A percentile compares a stretch with the other conserved stretches of the same genome.
Conservation (phyloP, 345 rosid genomes). For the Firmiana major region DNA sequence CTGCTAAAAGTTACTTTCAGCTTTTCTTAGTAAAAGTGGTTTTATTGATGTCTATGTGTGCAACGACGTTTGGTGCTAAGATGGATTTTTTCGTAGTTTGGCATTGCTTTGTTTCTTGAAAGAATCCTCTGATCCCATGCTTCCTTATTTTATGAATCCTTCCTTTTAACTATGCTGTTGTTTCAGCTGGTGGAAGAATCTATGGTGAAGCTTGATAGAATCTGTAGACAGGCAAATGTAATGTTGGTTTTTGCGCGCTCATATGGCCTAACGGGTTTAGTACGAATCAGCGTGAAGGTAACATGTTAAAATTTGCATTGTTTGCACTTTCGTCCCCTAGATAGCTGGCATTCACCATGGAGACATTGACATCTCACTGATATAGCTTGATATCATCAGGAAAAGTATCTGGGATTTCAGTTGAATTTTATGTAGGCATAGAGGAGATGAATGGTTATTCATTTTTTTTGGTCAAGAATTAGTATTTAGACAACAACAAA, state of each 20-base stretch:
- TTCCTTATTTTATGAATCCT: neutral
- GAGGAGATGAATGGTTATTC: neutral
- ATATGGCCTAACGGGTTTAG: conserved; percentile 89
- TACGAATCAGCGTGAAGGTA: conserved; percentile 89
- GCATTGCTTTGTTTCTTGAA: neutral
- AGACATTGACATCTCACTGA: neutral
- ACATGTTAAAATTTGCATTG: neutral
- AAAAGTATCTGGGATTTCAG: neutral
- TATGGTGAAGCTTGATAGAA: conserved; percentile 80
- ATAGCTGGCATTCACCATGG: neutral
- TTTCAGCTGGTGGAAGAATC: conserved; percentile 82
- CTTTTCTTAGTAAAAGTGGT: neutral
- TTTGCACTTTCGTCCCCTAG: neutral
- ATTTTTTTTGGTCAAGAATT: too few species aligned
- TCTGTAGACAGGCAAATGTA: conserved; percentile 81
- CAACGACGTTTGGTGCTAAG: neutral
- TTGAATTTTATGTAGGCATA: neutral
- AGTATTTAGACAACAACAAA: neutral
- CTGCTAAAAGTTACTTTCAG: neutral
- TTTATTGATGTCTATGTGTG: neutral
- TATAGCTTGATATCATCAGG: neutral
- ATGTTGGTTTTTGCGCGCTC: conserved; percentile 91
- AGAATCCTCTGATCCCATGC: neutral
- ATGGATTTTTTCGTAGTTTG: neutral
- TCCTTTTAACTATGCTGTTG: conserved; percentile 8